phyloP scores from a whole-genome alignment of 306 rosid species.

The Senna siamea region DNA sequence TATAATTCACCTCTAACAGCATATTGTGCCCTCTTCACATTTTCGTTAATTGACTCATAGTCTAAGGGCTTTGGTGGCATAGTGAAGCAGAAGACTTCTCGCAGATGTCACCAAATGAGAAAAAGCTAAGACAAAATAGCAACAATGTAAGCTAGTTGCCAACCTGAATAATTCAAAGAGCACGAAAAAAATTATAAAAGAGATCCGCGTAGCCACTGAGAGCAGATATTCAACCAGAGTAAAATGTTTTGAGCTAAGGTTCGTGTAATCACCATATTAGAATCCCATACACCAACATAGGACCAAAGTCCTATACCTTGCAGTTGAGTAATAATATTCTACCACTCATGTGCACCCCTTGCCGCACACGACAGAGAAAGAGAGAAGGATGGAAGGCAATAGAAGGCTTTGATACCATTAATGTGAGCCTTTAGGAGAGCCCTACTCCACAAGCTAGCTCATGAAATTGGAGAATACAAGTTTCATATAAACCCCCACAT shows the following conservation, averaged over 20 bases:
- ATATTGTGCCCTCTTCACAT: constrained; percentile 92
- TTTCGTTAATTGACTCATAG: constrained; percentile 74
- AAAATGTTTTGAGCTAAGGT: neutral
- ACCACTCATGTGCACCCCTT: no score
- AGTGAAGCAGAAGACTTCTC: constrained; percentile 48
- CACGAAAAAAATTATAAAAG: neutral
- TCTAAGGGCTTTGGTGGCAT: constrained; percentile 90
- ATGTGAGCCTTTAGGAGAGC: neutral
- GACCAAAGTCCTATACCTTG: no score
- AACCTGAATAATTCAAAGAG: constrained; percentile 40
- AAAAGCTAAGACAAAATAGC: constrained; percentile 21
- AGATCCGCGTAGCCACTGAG: constrained; percentile 2
- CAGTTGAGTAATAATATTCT: no score
- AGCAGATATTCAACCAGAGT: constrained; percentile 2
- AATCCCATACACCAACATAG: no score
- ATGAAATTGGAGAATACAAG: constrained; percentile 2
- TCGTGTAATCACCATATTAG: no score
- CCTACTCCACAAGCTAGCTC: neutral
- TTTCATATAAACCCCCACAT: neutral
- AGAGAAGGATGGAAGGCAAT: no score
- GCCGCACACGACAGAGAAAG: no score
- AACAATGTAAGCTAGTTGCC: constrained; percentile 39
- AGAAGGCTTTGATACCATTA: no score
- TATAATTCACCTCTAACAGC: constrained; percentile 96
- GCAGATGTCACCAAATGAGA: constrained; percentile 36